These are phyloP conservation scores for Tulasnella sp. DNA, from an alignment of 768 basidiomycete species.

Conservation along the genomic window DNA sequence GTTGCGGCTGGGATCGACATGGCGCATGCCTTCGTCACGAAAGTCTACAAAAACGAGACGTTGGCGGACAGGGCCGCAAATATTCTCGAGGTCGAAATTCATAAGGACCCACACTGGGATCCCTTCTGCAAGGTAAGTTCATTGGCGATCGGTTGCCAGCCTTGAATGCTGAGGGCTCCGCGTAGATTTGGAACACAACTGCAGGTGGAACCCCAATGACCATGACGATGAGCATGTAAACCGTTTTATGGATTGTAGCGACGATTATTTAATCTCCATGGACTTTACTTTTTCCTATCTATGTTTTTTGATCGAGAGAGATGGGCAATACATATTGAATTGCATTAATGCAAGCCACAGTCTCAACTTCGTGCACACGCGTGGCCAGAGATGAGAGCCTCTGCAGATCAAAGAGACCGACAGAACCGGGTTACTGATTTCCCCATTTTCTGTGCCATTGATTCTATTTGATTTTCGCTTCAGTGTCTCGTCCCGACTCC, in stretches of 20 bases:
- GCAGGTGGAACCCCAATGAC: neutral
- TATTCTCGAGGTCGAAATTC: neutral
- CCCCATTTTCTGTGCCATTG: too few relatives aligned
- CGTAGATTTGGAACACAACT: neutral
- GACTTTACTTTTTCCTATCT: neutral
- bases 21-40: neutral
- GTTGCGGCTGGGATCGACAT: constrained; percentile 43
- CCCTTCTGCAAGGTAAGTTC: neutral
- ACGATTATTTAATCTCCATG: neutral
- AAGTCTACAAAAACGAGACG: neutral
- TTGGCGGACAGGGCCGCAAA: neutral
- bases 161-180: neutral
- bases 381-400: too few relatives aligned
- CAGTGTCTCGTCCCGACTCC: too few relatives aligned
- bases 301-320: neutral
- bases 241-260: neutral
- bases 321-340: too few relatives aligned
- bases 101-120: neutral
- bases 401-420: too few relatives aligned
- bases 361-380: too few relatives aligned
- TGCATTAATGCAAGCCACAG: too few relatives aligned
- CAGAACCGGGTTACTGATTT: too few relatives aligned
- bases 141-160: neutral
- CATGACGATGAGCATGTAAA: neutral
- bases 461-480: too few relatives aligned